Evolutionary conservation across 768 basidiomycete genomes (phyloP).

Genomic region (Suillus hirtellus): DNA sequence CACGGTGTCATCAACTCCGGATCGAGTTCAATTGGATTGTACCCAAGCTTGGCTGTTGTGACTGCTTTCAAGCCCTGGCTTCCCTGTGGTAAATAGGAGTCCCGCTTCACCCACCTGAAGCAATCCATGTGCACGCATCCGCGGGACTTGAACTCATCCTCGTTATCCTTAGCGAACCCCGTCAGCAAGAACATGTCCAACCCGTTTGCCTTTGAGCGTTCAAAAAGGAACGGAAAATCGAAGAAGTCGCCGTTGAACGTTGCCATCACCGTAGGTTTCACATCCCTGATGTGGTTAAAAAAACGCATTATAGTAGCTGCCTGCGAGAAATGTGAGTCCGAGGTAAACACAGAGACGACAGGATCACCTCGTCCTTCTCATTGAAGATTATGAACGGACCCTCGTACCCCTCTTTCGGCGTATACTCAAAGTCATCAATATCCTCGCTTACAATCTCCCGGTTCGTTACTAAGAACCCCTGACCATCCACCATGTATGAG

Average conservation of each 20-base stretch:
- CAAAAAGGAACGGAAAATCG: constrained; percentile 96
- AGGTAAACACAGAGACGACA: neutral
- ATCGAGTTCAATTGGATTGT: constrained; percentile 95
- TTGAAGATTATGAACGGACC: constrained; percentile 97
- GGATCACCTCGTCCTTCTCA: constrained; percentile 81
- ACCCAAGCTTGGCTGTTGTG: constrained; percentile 93
- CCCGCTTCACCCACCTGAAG: constrained; percentile 99
- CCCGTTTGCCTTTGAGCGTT: constrained; percentile 80
- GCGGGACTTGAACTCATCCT: constrained; percentile 94
- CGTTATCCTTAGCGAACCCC: constrained; percentile 87
- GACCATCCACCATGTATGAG: constrained; percentile 98
- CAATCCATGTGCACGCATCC: constrained; percentile 98
- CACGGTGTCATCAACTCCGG: constrained; percentile 99
- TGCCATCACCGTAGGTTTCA: constrained; percentile 95
- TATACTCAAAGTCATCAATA: constrained; percentile 98
- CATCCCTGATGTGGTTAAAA: constrained; percentile 91
- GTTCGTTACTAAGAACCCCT: constrained; percentile 96
- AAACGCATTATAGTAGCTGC: constrained; percentile 80
- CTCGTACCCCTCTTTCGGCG: constrained; percentile 96
- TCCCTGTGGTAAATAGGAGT: constrained; percentile 97
- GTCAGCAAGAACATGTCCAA: constrained; percentile 97
- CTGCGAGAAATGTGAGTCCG: constrained; percentile 39
- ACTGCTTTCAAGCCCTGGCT: constrained; percentile 98
- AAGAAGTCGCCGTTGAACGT: constrained; percentile 99
- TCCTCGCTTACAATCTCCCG: constrained; percentile 96